Evolutionary conservation across 305 asterid species (phyloP).

Genomic region (Solanum hybrid): DNA sequence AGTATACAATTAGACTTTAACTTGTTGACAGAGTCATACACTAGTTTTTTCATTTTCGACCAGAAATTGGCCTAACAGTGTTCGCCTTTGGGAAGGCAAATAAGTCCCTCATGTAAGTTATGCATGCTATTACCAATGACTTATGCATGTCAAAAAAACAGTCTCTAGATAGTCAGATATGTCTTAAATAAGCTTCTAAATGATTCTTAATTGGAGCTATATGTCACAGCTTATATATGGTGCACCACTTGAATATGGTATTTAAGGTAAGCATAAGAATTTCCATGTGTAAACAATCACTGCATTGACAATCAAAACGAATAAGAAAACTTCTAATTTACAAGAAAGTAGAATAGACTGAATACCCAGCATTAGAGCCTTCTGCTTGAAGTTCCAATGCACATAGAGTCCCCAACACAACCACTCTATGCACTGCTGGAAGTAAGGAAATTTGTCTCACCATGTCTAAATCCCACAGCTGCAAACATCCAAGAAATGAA

Average conservation of each 20-base stretch:
- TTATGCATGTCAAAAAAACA: not conserved
- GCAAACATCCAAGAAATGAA: constrained; percentile 12
- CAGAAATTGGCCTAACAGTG: not conserved
- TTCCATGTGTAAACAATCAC: not conserved
- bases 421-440: constrained; percentile 68
- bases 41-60: not conserved
- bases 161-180: not conserved
- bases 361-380: constrained; percentile 73
- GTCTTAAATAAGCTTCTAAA: not conserved
- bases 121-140: not conserved
- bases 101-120: not conserved
- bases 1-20: not conserved
- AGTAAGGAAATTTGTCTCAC: constrained; percentile 57
- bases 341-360: not conserved
- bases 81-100: not conserved
- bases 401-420: constrained; percentile 76
- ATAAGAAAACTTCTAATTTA: not conserved
- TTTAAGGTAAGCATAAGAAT: not conserved
- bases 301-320: not conserved
- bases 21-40: not conserved
- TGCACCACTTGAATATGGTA: not conserved
- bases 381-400: constrained; percentile 81
- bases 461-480: constrained; percentile 72
- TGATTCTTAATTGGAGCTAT: not conserved
- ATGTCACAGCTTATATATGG: not conserved